phyloP scores from a whole-genome alignment of 192 early-diverging fungal species.

The Rhizophagus prolifer region DNA sequence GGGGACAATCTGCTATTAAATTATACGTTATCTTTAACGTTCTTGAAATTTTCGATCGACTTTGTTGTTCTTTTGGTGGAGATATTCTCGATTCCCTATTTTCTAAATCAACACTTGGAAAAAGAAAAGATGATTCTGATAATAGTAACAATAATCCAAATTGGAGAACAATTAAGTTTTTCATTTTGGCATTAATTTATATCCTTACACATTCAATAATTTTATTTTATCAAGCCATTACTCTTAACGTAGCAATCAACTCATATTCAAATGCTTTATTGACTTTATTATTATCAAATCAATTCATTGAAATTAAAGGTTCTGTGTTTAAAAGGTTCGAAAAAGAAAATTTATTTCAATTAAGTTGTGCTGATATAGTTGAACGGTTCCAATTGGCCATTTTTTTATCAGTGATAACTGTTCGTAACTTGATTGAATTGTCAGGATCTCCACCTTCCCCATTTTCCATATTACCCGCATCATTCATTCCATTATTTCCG shows the following conservation, averaged over 20 bases:
- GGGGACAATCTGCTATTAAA: constrained; percentile 95
- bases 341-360: constrained; percentile 93
- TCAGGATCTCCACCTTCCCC: constrained; percentile 62
- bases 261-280: constrained; percentile 92
- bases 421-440: constrained; percentile 89
- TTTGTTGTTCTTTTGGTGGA: constrained; percentile 90
- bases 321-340: constrained; percentile 98
- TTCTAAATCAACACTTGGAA: constrained; percentile 66
- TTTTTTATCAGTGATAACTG: constrained; percentile 86
- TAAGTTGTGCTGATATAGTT: constrained; percentile 92
- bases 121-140: constrained; percentile 31
- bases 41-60: constrained; percentile 91
- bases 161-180: constrained; percentile 54
- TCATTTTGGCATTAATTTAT: constrained; percentile 78
- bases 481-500: constrained; percentile 65
- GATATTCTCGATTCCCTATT: constrained; percentile 95
- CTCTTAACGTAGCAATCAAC: constrained; percentile 95
- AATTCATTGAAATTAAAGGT: constrained; percentile 98
- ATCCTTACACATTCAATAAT: constrained; percentile 87
- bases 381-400: constrained; percentile 91
- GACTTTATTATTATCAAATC: constrained; percentile 91
- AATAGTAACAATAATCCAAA: constrained; percentile 45
- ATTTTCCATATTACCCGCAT: constrained; percentile 58
- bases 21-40: constrained; percentile 97
- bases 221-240: constrained; percentile 93